phyloP scores from a whole-genome alignment of 1,284 basidiomycete species.

The Ganoderma meredithae region DNA sequence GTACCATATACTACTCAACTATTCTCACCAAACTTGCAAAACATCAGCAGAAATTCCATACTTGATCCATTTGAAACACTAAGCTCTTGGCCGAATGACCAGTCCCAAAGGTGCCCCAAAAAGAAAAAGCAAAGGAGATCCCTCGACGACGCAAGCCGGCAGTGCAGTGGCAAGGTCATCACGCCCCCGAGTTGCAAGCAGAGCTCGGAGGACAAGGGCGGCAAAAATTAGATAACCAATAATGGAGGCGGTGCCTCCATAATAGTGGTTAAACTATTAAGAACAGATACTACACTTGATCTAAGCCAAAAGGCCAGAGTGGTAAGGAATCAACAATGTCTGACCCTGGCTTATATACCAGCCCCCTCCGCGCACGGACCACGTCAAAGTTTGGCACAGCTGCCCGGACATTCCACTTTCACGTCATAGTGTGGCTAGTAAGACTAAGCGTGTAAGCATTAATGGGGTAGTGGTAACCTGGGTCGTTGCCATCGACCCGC shows the following conservation, averaged over 20 bases:
- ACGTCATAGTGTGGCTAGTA: too few species aligned
- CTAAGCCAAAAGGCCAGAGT: slow-evolving; percentile 96
- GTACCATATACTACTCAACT: too few species aligned
- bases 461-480: slow-evolving; percentile 44
- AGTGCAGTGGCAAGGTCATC: slow-evolving; percentile 37
- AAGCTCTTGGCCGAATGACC: slow-evolving; percentile 24
- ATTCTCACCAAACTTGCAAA: neutral
- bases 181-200: slow-evolving; percentile 36
- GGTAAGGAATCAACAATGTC: slow-evolving; percentile 50
- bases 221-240: slow-evolving; percentile 41
- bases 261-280: slow-evolving; percentile 85
- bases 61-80: slow-evolving; percentile 26
- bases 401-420: too few species aligned
- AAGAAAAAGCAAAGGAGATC: slow-evolving; percentile 28
- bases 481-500: slow-evolving; percentile 57
- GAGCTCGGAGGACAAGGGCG: slow-evolving; percentile 34
- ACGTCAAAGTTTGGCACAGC: slow-evolving; percentile 10
- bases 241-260: slow-evolving; percentile 48
- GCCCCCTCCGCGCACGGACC: slow-evolving; percentile 26
- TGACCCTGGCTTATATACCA: slow-evolving; percentile 15
- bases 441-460: too few species aligned
- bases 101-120: slow-evolving; percentile 27
- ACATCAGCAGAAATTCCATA: neutral
- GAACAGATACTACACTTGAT: slow-evolving; percentile 97
- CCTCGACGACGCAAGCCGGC: slow-evolving; percentile 36